Evolutionary conservation across 768 basidiomycete genomes (phyloP).

Genomic region (Naematelia aurantialba): DNA sequence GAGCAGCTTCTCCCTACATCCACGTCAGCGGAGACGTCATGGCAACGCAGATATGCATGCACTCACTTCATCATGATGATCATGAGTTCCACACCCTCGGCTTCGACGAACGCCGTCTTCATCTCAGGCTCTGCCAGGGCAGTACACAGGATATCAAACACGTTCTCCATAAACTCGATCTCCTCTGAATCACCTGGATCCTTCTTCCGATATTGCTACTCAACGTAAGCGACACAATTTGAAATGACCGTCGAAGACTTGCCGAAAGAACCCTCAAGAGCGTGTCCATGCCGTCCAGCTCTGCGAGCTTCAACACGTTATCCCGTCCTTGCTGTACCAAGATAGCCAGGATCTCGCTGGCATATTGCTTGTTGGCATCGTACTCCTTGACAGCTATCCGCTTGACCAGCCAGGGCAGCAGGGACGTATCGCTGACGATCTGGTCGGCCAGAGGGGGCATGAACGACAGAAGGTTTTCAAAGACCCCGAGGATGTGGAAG

Average conservation of each 20-base stretch:
- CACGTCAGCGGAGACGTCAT: background rate
- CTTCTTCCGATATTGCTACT: constrained; percentile 76
- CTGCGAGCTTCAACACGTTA: constrained; percentile 67
- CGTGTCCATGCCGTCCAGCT: constrained; percentile 72
- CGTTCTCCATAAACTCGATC: constrained; percentile 95
- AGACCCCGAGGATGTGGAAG: constrained; percentile 89
- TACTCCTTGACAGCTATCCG: constrained; percentile 69
- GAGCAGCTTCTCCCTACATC: constrained; percentile 71
- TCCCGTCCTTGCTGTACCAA: constrained; percentile 69
- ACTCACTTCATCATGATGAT: constrained; percentile 93
- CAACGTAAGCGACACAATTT: background rate
- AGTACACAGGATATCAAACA: constrained; percentile 87
- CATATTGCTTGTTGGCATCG: constrained; percentile 88
- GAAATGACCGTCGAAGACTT: constrained; percentile 46
- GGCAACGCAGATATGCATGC: background rate
- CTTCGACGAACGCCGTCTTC: constrained; percentile 76
- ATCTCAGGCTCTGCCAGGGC: constrained; percentile 70
- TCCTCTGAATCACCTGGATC: constrained; percentile 87
- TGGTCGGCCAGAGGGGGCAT: constrained; percentile 68
- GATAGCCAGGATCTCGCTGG: constrained; percentile 89
- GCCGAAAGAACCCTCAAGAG: constrained; percentile 76
- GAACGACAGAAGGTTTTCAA: constrained; percentile 88
- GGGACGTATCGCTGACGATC: constrained; percentile 68
- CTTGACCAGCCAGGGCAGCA: constrained; percentile 73
- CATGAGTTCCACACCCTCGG: constrained; percentile 95